Percentiles rank a stretch among this genome's conserved stretches.
Conservation (phyloP, 1,284 basidiomycete species). For the Moesziomyces parantarcticus region DNA sequence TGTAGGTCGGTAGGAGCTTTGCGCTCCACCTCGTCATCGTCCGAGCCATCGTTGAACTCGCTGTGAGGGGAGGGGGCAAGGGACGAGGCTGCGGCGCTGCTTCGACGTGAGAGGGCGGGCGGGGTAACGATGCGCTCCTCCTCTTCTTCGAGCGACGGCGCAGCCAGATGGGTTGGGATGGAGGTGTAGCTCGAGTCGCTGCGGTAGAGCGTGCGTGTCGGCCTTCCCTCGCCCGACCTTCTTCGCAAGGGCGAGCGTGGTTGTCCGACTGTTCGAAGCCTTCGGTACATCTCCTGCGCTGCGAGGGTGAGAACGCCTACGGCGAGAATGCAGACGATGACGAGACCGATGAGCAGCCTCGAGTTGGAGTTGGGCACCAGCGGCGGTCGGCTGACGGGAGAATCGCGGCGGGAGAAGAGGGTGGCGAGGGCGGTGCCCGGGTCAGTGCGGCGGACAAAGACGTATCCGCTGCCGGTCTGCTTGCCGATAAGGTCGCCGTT, state of each 20-base stretch:
- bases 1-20: slow-evolving; percentile 30
- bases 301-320: slow-evolving; percentile 37
- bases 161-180: slow-evolving; percentile 7
- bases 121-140: slow-evolving; percentile 46
- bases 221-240: slow-evolving; percentile 28
- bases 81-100: slow-evolving; percentile 30
- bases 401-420: slow-evolving; percentile 32
- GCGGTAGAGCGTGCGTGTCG: slow-evolving; percentile 16
- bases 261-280: slow-evolving; percentile 11
- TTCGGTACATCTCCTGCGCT: slow-evolving; percentile 30
- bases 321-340: slow-evolving; percentile 43
- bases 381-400: slow-evolving; percentile 37
- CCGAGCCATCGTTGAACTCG: slow-evolving; percentile 23
- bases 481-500: slow-evolving; percentile 33
- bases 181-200: slow-evolving; percentile 24
- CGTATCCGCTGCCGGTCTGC: slow-evolving; percentile 44
- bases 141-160: slow-evolving; percentile 39
- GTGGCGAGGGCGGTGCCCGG: slow-evolving; percentile 27
- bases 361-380: slow-evolving; percentile 46
- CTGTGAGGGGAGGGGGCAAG: slow-evolving; percentile 16
- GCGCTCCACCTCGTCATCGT: slow-evolving; percentile 27
- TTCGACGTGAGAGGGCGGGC: slow-evolving; percentile 35
- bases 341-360: slow-evolving; percentile 39
- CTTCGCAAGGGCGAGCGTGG: slow-evolving; percentile 35
- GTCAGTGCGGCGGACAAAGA: slow-evolving; percentile 28